These are phyloP conservation scores for Poronia punctata DNA, from an alignment of 495 filamentous ascomycete genomes.

Conservation along the genomic window DNA sequence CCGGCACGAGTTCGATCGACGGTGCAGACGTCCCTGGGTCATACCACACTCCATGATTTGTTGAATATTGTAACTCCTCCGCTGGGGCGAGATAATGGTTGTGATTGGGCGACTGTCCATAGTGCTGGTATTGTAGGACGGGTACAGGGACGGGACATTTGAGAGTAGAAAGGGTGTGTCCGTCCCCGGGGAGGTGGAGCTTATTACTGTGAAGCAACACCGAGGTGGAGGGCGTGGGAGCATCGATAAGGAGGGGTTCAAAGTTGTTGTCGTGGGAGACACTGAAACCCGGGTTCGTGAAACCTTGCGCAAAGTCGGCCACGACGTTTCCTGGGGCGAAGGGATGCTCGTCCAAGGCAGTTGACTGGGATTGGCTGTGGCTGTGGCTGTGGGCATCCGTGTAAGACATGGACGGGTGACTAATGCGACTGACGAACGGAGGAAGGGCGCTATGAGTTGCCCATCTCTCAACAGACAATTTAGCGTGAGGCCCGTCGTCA, in stretches of 20 bases:
- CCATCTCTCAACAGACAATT: constrained; percentile 4
- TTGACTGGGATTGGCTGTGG: constrained; percentile 1
- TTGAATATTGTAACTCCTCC: not conserved
- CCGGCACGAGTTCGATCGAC: not conserved
- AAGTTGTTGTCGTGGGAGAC: not conserved
- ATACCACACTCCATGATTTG: constrained; percentile 2
- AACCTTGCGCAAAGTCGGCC: constrained; percentile 3
- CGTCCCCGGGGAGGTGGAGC: not conserved
- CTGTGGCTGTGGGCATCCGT: constrained; percentile 4
- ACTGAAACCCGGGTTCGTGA: constrained; percentile 3
- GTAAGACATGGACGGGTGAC: constrained; percentile 6
- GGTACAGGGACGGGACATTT: not conserved
- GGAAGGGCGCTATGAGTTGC: not conserved
- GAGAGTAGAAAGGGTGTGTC: not conserved
- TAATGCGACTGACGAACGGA: constrained; percentile 1
- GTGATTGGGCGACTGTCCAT: not conserved
- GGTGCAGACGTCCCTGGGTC: not conserved
- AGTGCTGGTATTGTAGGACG: constrained; percentile 1
- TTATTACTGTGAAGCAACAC: not conserved
- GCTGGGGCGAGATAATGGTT: not conserved
- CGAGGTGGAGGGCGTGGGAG: not conserved
- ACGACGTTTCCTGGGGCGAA: constrained; percentile 4
- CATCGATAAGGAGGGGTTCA: not conserved
- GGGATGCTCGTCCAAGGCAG: constrained; percentile 1
- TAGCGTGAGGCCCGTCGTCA: not conserved